Evolutionary conservation across 2,329 filamentous ascomycete genomes (phyloP), one percentile per base, ranked within the genome.

Genomic region (Sporothrix pseudoabietina): DNA sequence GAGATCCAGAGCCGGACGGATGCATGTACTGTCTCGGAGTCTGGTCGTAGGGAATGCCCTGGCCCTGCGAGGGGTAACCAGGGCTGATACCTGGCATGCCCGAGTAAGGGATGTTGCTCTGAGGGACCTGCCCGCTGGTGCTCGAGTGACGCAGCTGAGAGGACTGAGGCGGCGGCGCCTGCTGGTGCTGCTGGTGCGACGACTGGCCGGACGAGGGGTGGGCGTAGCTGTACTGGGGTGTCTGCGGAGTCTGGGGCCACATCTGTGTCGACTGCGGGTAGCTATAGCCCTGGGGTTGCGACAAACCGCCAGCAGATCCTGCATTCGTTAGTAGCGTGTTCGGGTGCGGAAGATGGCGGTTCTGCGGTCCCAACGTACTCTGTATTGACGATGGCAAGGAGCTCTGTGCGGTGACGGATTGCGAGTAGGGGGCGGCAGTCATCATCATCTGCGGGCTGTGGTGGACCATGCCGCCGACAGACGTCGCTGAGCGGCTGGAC

Each of bases 21-120:
- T 91, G 89, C 88, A 94, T 87, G 82, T 91, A 91, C 78, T 90
- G 87, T 71, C 89, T 84, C 4, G 88, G 87, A 0, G 88, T 89
- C 81, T 90, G 88, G 65, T 91, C 89, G 39, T 88, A 82, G 22
- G 87, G 90, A 78, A 91, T 87, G 70, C 84, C 85, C 77, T 89
- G 87, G 8, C 85, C 83, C 35, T 86, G 83, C n/a, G 83, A 82
- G 35, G 85, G 82, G 77, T 89, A 89, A 49, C 85, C 84, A 77
- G 90, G 90, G 47, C 84, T 84, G 80, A 91, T 86, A 57, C 85
- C 85, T 55, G 86, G 87, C 86, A 91, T 90, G 39, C 85, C 86
- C n/a, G 88, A 85, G 78, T 90, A 91, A 72, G 89, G 87, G 83
- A 91, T 85, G 71, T 78, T 78, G 57, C 83, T 84, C 14, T 84